Percentiles rank a stretch among this genome's conserved stretches.
Evolutionary conservation across 345 rosid species (phyloP).

Genomic region (Gynandropsis gynandra): DNA sequence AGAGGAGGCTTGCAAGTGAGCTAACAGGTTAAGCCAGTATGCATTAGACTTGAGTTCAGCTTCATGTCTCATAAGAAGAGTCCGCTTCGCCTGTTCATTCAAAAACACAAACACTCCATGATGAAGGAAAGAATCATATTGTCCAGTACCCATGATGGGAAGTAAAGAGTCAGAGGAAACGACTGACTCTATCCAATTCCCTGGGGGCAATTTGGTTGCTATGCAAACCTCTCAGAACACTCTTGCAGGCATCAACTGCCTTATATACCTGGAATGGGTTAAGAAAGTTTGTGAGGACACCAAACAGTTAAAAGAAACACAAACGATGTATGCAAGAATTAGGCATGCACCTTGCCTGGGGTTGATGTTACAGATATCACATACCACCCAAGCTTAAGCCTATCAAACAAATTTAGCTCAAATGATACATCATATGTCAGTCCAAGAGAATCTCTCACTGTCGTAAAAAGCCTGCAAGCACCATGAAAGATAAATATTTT

Average conservation of each 20-base stretch:
- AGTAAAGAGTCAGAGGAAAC: constrained; percentile 2
- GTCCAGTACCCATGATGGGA: not conserved
- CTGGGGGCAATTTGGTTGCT: constrained; percentile 74
- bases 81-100: constrained; percentile 73
- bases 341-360: constrained; percentile 70
- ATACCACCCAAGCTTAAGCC: constrained; percentile 98
- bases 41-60: constrained; percentile 98
- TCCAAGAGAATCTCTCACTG: constrained; percentile 99
- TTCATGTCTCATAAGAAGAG: constrained; percentile 97
- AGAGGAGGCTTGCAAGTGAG: constrained; percentile 94
- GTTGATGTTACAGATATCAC: constrained; percentile 97
- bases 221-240: constrained; percentile 84
- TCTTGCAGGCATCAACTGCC: constrained; percentile 99
- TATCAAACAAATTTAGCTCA: constrained; percentile 90
- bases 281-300: constrained; percentile 23
- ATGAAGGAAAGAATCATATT: not conserved
- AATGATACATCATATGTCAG: constrained; percentile 97
- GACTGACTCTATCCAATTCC: constrained; percentile 95
- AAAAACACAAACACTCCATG: constrained; percentile 6
- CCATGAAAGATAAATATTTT: not conserved
- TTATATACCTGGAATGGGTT: constrained; percentile 56
- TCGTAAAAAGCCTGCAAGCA: constrained; percentile 86
- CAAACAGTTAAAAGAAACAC: constrained; percentile 7
- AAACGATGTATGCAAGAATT: constrained; percentile 13
- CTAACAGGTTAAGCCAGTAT: constrained; percentile 94